Evolutionary conservation across 768 basidiomycete species (phyloP), one percentile per base, ranked within the genome.

Genomic region (Ephemerocybe angulata): DNA sequence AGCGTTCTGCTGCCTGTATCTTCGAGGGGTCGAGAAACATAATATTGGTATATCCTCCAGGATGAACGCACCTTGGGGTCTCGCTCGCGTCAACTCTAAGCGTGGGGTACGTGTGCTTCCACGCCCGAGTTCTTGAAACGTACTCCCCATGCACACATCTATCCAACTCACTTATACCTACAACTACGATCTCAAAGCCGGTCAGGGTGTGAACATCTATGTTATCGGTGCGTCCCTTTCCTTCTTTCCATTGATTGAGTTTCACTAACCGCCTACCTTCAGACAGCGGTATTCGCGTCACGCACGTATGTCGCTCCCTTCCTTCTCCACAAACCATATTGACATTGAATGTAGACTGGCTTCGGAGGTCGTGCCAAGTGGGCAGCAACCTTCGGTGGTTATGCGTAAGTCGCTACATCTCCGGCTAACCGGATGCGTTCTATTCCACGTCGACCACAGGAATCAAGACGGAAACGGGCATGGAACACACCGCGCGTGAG

Each of bases 301-400:
- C 29, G 28, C 67, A 68, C 57, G 61, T 59, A 51, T 13, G 58
- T 54, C 15, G 19, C 7, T 4, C 30, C 21, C 28, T 11, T n/a
- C 15, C 22, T 44, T 17, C 6, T 22, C 22, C 24, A 7, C 24
- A 10, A 25, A 11, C 15, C 7, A n/a, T 43, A 10, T 24, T 47
- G 24, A 22, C 38, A 13, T n/a, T 19, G 6, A 29, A 25, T n/a
- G 24, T 53, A 73, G 72, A 44, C 28, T 17, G 59, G 70, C 49
- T 78, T 78, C 43, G 70, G 63, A 41, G 74, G 72, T 3, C 73
- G 76, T 35, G 76, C 76, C 8, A 49, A 43, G 17, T 76, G 72
- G 72, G 76, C 68, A 58, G 60, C 1, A 71, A 68, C 33, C 17
- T 35, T 35, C 21, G 10, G 38, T 41, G 38, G 10, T 41, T 10